Evolutionary conservation across 2,329 filamentous ascomycete genomes (phyloP).

Genomic region (Colletotrichum orbiculare): DNA sequence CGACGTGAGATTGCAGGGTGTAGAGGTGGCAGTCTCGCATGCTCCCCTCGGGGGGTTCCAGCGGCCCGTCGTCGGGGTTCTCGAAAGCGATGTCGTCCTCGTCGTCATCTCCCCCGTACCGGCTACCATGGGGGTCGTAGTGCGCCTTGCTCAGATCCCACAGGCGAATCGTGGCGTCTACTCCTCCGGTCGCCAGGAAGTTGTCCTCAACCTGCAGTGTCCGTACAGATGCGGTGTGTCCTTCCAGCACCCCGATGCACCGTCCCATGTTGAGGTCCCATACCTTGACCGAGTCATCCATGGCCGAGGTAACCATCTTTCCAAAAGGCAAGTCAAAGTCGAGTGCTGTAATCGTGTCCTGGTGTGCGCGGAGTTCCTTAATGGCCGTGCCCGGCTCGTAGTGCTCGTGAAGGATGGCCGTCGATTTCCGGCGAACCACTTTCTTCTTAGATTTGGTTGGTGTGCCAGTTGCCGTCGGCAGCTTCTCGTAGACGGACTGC

Average conservation of each 20-base stretch:
- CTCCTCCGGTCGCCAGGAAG: slow-evolving; percentile 91
- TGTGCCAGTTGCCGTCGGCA: slow-evolving; percentile 68
- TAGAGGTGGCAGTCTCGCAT: slow-evolving; percentile 93
- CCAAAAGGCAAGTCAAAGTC: slow-evolving; percentile 99
- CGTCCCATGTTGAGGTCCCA: slow-evolving; percentile 96
- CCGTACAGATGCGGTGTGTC: slow-evolving; percentile 93
- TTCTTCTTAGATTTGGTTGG: slow-evolving; percentile 63
- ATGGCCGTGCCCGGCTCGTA: slow-evolving; percentile 91
- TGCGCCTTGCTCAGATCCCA: slow-evolving; percentile 95
- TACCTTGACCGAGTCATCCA: slow-evolving; percentile 94
- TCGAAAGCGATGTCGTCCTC: slow-evolving; percentile 79
- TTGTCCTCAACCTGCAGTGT: slow-evolving; percentile 95
- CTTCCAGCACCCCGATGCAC: slow-evolving; percentile 91
- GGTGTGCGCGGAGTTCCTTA: slow-evolving; percentile 88
- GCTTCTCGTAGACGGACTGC: slow-evolving; percentile 94
- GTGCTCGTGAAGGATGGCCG: slow-evolving; percentile 96
- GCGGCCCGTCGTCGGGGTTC: slow-evolving; percentile 73
- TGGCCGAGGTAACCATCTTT: slow-evolving; percentile 88
- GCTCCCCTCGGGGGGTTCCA: slow-evolving; percentile 80
- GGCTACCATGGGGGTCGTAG: slow-evolving; percentile 77
- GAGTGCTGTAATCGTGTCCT: slow-evolving; percentile 86
- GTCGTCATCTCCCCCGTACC: slow-evolving; percentile 67
- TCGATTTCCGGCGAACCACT: slow-evolving; percentile 79
- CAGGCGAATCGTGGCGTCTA: slow-evolving; percentile 92
- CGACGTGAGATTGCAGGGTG: slow-evolving; percentile 89